Evolutionary conservation across 495 filamentous ascomycete genomes (phyloP), one percentile per base, ranked within the genome.

Genomic region (Xylaria longipes): DNA sequence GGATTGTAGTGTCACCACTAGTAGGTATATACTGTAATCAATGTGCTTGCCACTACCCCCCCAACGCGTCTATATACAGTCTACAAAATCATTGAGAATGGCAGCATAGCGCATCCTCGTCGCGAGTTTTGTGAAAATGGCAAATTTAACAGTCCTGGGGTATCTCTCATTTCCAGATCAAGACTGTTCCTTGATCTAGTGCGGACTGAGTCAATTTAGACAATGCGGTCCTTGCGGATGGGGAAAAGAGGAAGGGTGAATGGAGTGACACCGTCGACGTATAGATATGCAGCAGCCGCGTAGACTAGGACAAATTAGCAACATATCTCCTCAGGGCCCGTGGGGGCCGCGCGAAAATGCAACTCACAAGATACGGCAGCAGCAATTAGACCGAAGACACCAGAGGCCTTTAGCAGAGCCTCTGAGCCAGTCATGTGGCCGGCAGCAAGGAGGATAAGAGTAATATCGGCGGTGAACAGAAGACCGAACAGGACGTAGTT

Each of bases 301-400:
- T 72, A 72, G 43, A 68, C 70, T 72, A 25, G 15, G 14, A 39
- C 9, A 5, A 11, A 43, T 71, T 61, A 72, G 70, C 12, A 39
- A 54, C 2, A 31, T 20, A 17, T 65, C 33, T 57, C 25, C 0
- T n/a, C n/a, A n/a, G n/a, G n/a, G n/a, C 31, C 12, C 12, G 6
- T 7, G 22, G 48, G 22, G 15, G n/a, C n/a, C n/a, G n/a, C n/a
- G n/a, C 1, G 2, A 25, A 39, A 0, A 22, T 25, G 29, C 1
- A 37, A 77, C 80, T 79, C 52, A 81, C 76, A 80, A 35, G 73
- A 78, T 63, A 80, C 52, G 35, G 73, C 68, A 31, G 78, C 71
- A 6, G 77, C 74, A 22, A 79, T 72, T 39, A 81, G 78, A 37
- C 80, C 80, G 54, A 78, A 70, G 11, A 68, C 76, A 52, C 71